Percentiles rank a stretch among this genome's conserved stretches.
These are phyloP conservation scores for Ophiostoma triangulosporum DNA, from an alignment of 2,329 filamentous ascomycete species.

Conservation along the genomic window DNA sequence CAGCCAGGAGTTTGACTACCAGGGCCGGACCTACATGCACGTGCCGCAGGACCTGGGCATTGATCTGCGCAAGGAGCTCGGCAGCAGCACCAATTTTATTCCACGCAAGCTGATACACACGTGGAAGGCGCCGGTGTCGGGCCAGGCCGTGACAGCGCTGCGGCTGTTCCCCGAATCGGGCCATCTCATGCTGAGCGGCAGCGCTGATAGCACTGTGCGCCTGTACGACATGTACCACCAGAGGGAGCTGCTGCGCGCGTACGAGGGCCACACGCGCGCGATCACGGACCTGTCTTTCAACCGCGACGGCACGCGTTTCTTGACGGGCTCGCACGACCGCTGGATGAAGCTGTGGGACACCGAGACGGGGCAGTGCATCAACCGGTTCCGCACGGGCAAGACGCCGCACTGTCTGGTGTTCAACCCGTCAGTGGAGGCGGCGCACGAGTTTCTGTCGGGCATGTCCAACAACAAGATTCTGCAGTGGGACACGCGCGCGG, in stretches of 20 bases:
- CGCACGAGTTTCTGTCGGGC: slow-evolving; percentile 85
- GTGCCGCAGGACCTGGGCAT: slow-evolving; percentile 81
- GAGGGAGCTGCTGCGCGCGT: slow-evolving; percentile 79
- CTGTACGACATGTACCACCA: slow-evolving; percentile 92
- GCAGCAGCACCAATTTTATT: slow-evolving; percentile 76
- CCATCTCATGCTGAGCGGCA: slow-evolving; percentile 78
- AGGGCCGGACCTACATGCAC: slow-evolving; percentile 91
- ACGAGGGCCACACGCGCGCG: slow-evolving; percentile 77
- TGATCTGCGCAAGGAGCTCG: slow-evolving; percentile 67
- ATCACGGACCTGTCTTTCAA: slow-evolving; percentile 87
- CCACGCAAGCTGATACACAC: slow-evolving; percentile 89
- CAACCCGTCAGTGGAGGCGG: slow-evolving; percentile 64
- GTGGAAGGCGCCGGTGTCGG: slow-evolving; percentile 60
- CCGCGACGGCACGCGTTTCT: slow-evolving; percentile 65
- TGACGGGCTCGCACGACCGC: slow-evolving; percentile 85
- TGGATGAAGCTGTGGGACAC: slow-evolving; percentile 98
- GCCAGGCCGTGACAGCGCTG: slow-evolving; percentile 61
- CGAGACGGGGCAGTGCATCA: slow-evolving; percentile 78
- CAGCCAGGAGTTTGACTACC: slow-evolving; percentile 73
- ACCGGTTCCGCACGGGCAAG: slow-evolving; percentile 83
- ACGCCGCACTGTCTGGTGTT: slow-evolving; percentile 91
- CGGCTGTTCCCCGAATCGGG: slow-evolving; percentile 83
- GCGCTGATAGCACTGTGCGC: slow-evolving; percentile 81
- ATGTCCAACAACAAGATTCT: slow-evolving; percentile 99
- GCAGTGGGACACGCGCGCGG: slow-evolving; percentile 77